Evolutionary conservation across 2,329 filamentous ascomycete genomes (phyloP), one percentile per base, ranked within the genome.

Genomic region (Arthrobotrys sinensis): DNA sequence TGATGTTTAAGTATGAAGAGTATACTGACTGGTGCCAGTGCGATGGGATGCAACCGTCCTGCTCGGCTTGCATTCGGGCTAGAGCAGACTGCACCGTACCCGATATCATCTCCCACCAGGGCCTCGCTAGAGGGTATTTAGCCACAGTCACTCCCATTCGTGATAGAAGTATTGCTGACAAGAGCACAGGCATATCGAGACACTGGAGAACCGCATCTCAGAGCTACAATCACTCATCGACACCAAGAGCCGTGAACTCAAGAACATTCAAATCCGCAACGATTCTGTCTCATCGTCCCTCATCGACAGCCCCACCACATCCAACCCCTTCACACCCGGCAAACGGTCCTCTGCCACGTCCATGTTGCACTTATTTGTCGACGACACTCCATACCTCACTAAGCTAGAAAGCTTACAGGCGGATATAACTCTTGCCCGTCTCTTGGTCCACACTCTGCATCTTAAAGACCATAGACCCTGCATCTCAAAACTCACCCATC

Each of bases 181-280:
- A 10, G 14, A 19, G 1, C 43, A 7, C 14, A 78, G 75, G 11
- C 71, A 78, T n/a, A 66, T 78, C 24, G 52, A 71, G 16, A 55
- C 55, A 19, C 48, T 78, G 5, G 67, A 78, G 40, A 78, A 63
- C 28, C 67, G 67, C 7, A 36, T 78, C 10, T 78, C 67, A 1
- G 75, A 78, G 53, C 62, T 78, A 16, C 75, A 78, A 24, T 72
- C 67, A 8, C 63, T 78, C 24, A 78, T 78, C 12, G 67, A 78
- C 45, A 72, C 67, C 5, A 62, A 69, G n/a, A 52, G 24, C 4
- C 67, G 75, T 1, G 75, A 78, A 34, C 40, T 65, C 0, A 60
- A 45, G 19, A 24, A 67, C 8, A 24, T 38, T 3, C 16, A 68
- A 4, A 63, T 16, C n/a, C 67, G 75, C 16, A 43, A 72, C 7